Conservation (phyloP, 768 basidiomycete species). For the Russula sp. region DNA sequence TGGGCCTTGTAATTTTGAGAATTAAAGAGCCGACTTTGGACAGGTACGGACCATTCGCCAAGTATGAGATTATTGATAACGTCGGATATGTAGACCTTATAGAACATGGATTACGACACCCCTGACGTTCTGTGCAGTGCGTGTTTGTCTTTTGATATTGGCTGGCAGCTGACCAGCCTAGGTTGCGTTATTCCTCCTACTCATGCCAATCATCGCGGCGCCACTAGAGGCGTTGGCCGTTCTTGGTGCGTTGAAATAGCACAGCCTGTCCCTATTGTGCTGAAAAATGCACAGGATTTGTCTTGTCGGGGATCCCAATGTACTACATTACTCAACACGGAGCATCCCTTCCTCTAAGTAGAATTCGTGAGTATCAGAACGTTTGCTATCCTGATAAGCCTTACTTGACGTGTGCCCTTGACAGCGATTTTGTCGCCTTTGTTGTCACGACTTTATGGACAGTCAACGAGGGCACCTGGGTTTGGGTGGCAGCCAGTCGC, state of each 20-base stretch:
- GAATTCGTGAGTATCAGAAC: constrained; percentile 30
- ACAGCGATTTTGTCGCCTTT: constrained; percentile 45
- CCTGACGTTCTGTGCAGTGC: constrained; percentile 79
- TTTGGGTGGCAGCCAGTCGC: constrained; percentile 79
- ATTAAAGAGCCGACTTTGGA: constrained; percentile 88
- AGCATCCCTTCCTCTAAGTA: constrained; percentile 39
- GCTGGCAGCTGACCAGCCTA: constrained; percentile 33
- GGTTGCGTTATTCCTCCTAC: constrained; percentile 87
- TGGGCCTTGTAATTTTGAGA: constrained; percentile 84
- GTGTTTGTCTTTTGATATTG: constrained; percentile 34
- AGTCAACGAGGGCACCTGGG: constrained; percentile 43
- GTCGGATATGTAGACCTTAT: constrained; percentile 65
- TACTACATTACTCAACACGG: constrained; percentile 72
- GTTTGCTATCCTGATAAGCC: background rate
- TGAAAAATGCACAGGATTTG: constrained; percentile 53
- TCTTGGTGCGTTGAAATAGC: constrained; percentile 53
- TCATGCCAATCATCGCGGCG: constrained; percentile 93
- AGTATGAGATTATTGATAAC: background rate
- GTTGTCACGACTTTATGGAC: constrained; percentile 50
- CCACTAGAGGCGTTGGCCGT: constrained; percentile 86
- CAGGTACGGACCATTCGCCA: constrained; percentile 44
- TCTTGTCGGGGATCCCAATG: constrained; percentile 74
- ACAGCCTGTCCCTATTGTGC: constrained; percentile 17
- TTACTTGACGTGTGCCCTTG: constrained; percentile 17
- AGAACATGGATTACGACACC: constrained; percentile 91